A percentile compares a stretch with the other conserved stretches of the same genome.
phyloP scores from a whole-genome alignment of 2,329 filamentous ascomycete species.

The Trichoderma sp. region DNA sequence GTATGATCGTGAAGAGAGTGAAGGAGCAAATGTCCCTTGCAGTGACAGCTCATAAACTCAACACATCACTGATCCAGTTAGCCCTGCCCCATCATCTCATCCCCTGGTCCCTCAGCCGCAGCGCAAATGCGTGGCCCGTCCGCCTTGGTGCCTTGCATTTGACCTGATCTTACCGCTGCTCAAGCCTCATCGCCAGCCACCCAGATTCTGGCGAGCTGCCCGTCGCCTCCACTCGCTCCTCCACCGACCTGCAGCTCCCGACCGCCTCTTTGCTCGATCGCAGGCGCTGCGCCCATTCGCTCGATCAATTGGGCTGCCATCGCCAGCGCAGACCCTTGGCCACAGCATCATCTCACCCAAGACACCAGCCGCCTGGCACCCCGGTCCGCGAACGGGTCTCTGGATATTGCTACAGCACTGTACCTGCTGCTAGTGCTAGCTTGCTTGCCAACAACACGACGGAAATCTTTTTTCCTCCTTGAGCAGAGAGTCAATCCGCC shows the following conservation, averaged over 20 bases:
- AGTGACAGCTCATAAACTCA: background rate
- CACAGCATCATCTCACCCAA: conserved; percentile 10
- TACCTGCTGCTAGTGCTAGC: background rate
- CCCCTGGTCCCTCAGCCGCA: conserved; percentile 18
- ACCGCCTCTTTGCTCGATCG: conserved; percentile 24
- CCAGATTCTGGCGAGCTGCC: conserved; percentile 23
- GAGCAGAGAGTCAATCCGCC: conserved; percentile 10
- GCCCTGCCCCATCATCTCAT: conserved; percentile 9
- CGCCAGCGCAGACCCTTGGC: conserved; percentile 16
- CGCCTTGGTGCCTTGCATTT: conserved; percentile 25
- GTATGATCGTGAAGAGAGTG: no score
- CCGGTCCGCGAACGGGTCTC: conserved; percentile 19
- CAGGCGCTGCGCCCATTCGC: conserved; percentile 13
- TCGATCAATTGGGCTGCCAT: conserved; percentile 20
- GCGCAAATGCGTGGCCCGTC: conserved; percentile 19
- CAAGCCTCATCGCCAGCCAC: conserved; percentile 24
- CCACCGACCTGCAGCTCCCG: conserved; percentile 27
- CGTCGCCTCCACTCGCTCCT: conserved; percentile 24
- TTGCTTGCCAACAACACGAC: conserved; percentile 23
- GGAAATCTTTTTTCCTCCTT: conserved; percentile 12
- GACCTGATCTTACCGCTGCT: conserved; percentile 21
- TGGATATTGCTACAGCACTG: background rate
- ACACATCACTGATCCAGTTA: background rate
- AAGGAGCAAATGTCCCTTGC: background rate
- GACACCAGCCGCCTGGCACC: conserved; percentile 16